Evolutionary conservation across 1,139 yeast species (phyloP).

Genomic region (Diutina pseudorugosa): DNA sequence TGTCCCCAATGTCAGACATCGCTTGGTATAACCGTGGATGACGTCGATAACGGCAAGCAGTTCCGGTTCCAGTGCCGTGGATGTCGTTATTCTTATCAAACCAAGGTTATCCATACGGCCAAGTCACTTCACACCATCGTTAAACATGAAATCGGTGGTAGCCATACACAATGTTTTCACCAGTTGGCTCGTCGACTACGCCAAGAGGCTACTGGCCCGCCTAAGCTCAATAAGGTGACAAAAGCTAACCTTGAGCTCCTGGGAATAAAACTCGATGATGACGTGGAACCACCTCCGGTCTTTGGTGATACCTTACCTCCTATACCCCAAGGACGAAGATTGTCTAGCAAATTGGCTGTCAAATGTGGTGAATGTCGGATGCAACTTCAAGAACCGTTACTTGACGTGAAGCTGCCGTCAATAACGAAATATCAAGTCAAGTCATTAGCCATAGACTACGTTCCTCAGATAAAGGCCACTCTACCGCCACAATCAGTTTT

Average conservation of each 20-base stretch:
- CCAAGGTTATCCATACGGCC: conserved; percentile 22
- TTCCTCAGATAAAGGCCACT: background rate
- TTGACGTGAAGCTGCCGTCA: background rate
- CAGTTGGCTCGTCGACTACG: background rate
- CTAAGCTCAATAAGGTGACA: background rate
- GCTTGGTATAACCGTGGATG: conserved; percentile 16
- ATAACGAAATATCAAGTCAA: background rate
- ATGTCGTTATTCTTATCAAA: conserved; percentile 19
- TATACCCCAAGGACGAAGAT: background rate
- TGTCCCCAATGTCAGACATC: conserved; percentile 26
- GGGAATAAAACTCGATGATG: background rate
- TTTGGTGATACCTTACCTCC: background rate
- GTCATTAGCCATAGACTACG: background rate
- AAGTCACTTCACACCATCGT: conserved; percentile 21
- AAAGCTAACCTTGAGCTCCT: background rate
- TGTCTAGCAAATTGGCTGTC: background rate
- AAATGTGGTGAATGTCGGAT: background rate
- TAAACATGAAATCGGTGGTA: conserved; percentile 8
- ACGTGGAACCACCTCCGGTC: background rate
- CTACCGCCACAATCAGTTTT: background rate
- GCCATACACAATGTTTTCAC: background rate
- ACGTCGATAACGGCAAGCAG: conserved; percentile 18
- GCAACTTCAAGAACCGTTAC: background rate
- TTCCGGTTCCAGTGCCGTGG: conserved; percentile 22
- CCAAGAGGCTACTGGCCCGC: background rate